A percentile compares a stretch with the other conserved stretches of the same genome.
phyloP scores from a whole-genome alignment of 352 stramenopile species.

The Globisporangium canariense region DNA sequence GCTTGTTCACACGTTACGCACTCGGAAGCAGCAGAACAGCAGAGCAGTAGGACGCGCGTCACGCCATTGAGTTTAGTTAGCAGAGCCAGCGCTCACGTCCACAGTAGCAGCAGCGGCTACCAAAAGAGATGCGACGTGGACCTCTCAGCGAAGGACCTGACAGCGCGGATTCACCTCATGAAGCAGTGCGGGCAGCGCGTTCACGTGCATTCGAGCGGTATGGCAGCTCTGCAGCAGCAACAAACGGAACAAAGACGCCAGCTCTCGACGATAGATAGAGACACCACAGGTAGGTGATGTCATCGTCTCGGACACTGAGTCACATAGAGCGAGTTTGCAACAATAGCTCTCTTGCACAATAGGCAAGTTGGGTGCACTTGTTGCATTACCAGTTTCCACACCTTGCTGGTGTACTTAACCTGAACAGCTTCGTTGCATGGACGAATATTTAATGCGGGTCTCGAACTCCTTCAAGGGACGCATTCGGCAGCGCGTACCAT shows the following conservation, averaged over 20 bases:
- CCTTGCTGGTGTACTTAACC: too few relatives aligned
- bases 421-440: too few relatives aligned
- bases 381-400: too few relatives aligned
- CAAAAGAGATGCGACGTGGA: constrained; percentile 34
- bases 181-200: constrained; percentile 74
- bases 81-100: too few relatives aligned
- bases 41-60: too few relatives aligned
- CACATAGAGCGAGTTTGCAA: constrained; percentile 3
- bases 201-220: constrained; percentile 47
- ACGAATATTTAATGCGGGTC: too few relatives aligned
- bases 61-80: too few relatives aligned
- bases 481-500: background rate
- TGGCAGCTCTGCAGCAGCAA: constrained; percentile 27
- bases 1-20: too few relatives aligned
- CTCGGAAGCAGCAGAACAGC: too few relatives aligned
- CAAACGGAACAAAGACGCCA: background rate
- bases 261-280: background rate
- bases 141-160: constrained; percentile 34
- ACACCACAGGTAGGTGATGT: background rate
- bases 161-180: constrained; percentile 62
- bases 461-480: background rate
- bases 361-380: too few relatives aligned
- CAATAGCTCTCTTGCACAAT: background rate
- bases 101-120: too few relatives aligned
- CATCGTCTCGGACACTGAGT: background rate